phyloP scores from a whole-genome alignment of 768 basidiomycete genomes.

The Leccinum sublutescens region DNA sequence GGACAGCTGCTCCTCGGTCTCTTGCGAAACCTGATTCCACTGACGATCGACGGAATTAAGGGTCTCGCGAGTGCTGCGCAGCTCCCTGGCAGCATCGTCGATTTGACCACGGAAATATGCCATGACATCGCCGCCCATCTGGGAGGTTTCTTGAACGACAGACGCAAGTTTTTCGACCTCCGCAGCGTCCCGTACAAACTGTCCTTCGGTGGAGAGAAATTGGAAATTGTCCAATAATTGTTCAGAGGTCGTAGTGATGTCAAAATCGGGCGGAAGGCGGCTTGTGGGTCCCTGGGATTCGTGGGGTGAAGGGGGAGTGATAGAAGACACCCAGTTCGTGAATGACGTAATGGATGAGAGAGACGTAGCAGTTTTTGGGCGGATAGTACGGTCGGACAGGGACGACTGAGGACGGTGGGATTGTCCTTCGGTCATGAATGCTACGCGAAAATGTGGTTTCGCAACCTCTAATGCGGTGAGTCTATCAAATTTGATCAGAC shows the following conservation, averaged over 20 bases:
- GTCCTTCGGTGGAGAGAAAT: conserved; percentile 42
- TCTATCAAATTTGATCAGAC: conserved; percentile 11
- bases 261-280: conserved; percentile 42
- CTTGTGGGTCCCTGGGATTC: conserved; percentile 34
- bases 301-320: conserved; percentile 14
- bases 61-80: conserved; percentile 45
- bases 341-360: conserved; percentile 51
- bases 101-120: conserved; percentile 52
- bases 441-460: conserved; percentile 61
- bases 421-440: conserved; percentile 55
- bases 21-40: conserved; percentile 42
- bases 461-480: conserved; percentile 68
- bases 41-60: conserved; percentile 45
- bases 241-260: conserved; percentile 44
- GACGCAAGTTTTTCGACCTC: conserved; percentile 45
- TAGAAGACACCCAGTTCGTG: conserved; percentile 30
- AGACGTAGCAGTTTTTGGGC: conserved; percentile 40
- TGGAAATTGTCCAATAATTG: conserved; percentile 56
- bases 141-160: conserved; percentile 47
- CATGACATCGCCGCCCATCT: conserved; percentile 46
- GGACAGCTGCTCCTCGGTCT: conserved; percentile 44
- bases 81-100: conserved; percentile 48
- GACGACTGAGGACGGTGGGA: conserved; percentile 50
- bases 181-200: conserved; percentile 37
- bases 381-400: conserved; percentile 55